phyloP scores from a whole-genome alignment of 805 yeast species.

The Kodamaea restingae region DNA sequence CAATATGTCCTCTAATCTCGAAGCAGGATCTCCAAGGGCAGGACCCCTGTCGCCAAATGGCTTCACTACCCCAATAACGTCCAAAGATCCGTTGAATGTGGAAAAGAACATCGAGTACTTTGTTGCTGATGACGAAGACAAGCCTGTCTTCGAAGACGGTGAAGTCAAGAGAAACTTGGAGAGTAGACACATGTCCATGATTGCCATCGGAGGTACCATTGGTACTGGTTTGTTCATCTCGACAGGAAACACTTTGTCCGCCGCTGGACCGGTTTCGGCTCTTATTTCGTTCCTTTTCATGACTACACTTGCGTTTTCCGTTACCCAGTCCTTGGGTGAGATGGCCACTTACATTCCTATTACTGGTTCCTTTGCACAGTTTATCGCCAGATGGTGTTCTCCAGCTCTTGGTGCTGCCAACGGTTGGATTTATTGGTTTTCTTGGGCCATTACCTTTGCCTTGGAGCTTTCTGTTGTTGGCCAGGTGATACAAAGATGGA shows the following conservation, averaged over 20 bases:
- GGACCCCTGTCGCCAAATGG: conserved; percentile 3
- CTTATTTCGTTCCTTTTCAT: conserved; percentile 62
- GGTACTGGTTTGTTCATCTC: conserved; percentile 77
- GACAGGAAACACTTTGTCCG: conserved; percentile 48
- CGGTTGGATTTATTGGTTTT: conserved; percentile 73
- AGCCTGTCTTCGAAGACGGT: conserved; percentile 6
- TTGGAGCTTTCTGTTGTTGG: conserved; percentile 71
- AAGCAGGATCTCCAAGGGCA: background rate
- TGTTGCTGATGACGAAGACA: conserved; percentile 9
- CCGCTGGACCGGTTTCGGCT: conserved; percentile 68
- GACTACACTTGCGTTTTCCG: conserved; percentile 61
- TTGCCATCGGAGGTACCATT: conserved; percentile 76
- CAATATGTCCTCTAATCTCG: conserved; percentile 1
- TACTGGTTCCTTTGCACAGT: conserved; percentile 64
- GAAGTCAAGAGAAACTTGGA: conserved; percentile 58
- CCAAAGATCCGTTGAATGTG: conserved; percentile 9
- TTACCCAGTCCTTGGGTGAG: conserved; percentile 72
- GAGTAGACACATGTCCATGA: conserved; percentile 68
- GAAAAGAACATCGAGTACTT: conserved; percentile 18
- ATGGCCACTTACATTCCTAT: conserved; percentile 78
- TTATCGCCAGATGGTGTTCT: conserved; percentile 62
- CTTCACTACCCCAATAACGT: conserved; percentile 2
- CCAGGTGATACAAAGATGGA: conserved; percentile 63
- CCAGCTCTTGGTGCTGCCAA: conserved; percentile 72
- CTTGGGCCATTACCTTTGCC: conserved; percentile 76